These are phyloP conservation scores for Tricladium varicosporioides DNA, from an alignment of 2,329 filamentous ascomycete genomes.

Conservation along the genomic window DNA sequence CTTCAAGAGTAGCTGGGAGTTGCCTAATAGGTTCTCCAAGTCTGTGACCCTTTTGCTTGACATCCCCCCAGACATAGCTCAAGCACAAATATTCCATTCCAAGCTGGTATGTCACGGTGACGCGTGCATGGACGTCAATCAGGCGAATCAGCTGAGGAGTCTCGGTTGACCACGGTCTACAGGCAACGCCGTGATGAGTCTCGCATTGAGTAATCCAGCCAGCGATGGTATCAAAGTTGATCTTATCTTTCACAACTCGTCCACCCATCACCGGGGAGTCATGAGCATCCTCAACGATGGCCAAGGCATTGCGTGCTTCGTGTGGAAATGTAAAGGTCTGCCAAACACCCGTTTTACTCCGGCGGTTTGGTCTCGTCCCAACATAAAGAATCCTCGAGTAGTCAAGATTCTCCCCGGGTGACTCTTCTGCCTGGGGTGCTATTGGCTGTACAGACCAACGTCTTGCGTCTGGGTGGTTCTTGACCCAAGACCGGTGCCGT, in stretches of 20 bases:
- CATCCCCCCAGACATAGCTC: constrained; percentile 5
- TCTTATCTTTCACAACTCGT: neutral
- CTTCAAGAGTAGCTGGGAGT: constrained; percentile 1
- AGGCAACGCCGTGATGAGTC: neutral
- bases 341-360: neutral
- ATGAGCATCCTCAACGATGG: neutral
- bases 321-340: neutral
- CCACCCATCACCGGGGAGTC: neutral
- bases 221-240: neutral
- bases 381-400: neutral
- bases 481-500: neutral
- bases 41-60: neutral
- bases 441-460: neutral
- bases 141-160: neutral
- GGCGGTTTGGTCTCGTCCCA: neutral
- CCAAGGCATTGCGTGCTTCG: neutral
- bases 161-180: neutral
- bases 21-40: neutral
- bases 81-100: constrained; percentile 1
- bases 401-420: neutral
- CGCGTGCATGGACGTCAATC: constrained; percentile 1
- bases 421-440: neutral
- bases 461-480: neutral
- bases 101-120: neutral
- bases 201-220: neutral